Conservation (phyloP, 2,329 filamentous ascomycete genomes). For the Trichophyton rubrum region DNA sequence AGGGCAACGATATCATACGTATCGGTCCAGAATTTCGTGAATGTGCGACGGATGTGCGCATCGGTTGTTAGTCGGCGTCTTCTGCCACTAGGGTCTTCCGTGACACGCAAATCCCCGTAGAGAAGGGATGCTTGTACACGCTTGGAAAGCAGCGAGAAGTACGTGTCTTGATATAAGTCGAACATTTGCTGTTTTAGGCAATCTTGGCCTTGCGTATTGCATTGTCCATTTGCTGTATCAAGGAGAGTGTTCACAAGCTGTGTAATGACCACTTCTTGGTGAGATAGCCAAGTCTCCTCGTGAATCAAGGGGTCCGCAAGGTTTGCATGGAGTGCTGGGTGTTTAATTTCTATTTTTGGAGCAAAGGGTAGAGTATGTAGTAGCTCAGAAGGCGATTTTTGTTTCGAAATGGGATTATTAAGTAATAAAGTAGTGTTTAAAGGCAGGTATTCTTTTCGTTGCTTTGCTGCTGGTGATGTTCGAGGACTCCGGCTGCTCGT, state of each 20-base stretch:
- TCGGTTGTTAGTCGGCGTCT: constrained; percentile 42
- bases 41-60: constrained; percentile 45
- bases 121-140: constrained; percentile 46
- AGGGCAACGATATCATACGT: constrained; percentile 44
- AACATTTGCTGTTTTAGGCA: constrained; percentile 40
- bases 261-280: constrained; percentile 50
- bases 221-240: constrained; percentile 17
- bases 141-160: constrained; percentile 42
- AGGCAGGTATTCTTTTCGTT: neutral
- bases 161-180: constrained; percentile 41
- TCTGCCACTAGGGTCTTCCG: constrained; percentile 39
- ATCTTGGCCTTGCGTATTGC: constrained; percentile 17
- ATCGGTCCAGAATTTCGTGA: constrained; percentile 45
- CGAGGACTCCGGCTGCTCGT: neutral
- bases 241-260: constrained; percentile 49
- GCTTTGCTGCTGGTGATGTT: neutral
- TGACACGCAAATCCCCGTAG: constrained; percentile 45
- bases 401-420: constrained; percentile 6
- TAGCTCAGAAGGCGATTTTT: constrained; percentile 17
- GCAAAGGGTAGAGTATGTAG: neutral
- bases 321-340: constrained; percentile 43
- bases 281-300: constrained; percentile 50
- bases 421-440: neutral
- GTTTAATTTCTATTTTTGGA: constrained; percentile 19
- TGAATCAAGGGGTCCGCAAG: constrained; percentile 46